Conservation (phyloP, 129 eudicot genomes). For the Flaveria robusta region DNA sequence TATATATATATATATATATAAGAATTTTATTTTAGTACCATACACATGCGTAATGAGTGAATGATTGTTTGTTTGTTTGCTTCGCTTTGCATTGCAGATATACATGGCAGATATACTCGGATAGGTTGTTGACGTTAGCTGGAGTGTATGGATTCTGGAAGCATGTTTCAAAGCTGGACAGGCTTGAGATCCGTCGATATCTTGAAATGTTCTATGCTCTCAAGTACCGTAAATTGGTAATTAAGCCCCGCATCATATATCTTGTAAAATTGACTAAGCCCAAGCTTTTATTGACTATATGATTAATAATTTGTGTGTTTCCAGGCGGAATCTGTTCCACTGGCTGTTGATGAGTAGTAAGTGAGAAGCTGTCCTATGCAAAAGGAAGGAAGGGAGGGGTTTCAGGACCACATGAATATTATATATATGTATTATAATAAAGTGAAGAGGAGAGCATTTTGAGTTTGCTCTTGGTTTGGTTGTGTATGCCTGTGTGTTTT, state of each 20-base stretch:
- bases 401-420: not conserved
- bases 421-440: slow-evolving; percentile 10
- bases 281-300: not conserved
- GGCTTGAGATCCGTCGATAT: slow-evolving; percentile 48
- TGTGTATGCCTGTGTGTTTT: slow-evolving; percentile 4
- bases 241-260: not conserved
- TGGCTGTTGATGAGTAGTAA: slow-evolving; percentile 55
- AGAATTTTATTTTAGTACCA: not conserved
- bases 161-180: slow-evolving; percentile 44
- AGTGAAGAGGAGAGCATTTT: slow-evolving; percentile 32
- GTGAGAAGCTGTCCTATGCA: not conserved
- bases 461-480: not conserved
- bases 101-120: slow-evolving; percentile 55
- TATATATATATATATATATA: no score
- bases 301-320: not conserved
- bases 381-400: not conserved
- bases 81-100: slow-evolving; percentile 35
- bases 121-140: slow-evolving; percentile 44
- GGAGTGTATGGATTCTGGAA: slow-evolving; percentile 55
- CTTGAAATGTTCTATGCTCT: slow-evolving; percentile 52
- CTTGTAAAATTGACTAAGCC: no score
- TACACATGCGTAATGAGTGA: not conserved
- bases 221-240: slow-evolving; percentile 44
- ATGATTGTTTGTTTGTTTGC: not conserved
- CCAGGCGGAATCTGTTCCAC: slow-evolving; percentile 83